phyloP scores from a whole-genome alignment of 2,329 filamentous ascomycete species.

The Dichotomopilus funicola region DNA sequence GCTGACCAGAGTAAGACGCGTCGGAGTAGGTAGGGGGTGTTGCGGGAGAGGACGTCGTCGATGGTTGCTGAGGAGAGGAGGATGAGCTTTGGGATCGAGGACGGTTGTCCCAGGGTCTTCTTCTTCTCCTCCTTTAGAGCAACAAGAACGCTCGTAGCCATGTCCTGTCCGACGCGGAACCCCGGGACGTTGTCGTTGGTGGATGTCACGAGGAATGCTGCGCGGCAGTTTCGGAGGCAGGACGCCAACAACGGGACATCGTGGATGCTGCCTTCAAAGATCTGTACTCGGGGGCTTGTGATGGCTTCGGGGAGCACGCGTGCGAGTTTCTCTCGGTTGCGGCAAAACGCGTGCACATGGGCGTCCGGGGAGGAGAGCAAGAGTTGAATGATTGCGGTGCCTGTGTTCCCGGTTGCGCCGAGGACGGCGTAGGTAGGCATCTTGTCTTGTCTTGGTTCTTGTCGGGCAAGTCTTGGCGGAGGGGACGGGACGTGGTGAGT shows the following conservation, averaged over 20 bases:
- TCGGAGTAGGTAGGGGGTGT: slow-evolving; percentile 26
- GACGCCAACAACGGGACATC: slow-evolving; percentile 33
- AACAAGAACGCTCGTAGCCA: slow-evolving; percentile 29
- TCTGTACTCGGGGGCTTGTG: slow-evolving; percentile 21
- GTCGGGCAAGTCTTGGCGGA: too few relatives aligned
- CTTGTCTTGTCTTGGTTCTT: too few relatives aligned
- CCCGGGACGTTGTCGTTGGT: slow-evolving; percentile 40
- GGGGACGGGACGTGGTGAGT: too few relatives aligned
- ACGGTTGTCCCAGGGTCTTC: not conserved
- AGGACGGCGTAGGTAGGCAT: slow-evolving; percentile 32
- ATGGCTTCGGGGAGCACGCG: slow-evolving; percentile 7
- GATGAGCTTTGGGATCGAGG: slow-evolving; percentile 33
- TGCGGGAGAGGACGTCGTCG: slow-evolving; percentile 31
- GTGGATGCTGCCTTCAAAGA: slow-evolving; percentile 10
- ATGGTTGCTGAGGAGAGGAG: slow-evolving; percentile 38
- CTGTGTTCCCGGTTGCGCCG: slow-evolving; percentile 39
- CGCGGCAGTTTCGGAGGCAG: slow-evolving; percentile 31
- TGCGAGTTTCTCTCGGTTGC: slow-evolving; percentile 35
- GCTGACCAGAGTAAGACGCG: slow-evolving; percentile 27
- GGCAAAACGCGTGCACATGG: slow-evolving; percentile 39
- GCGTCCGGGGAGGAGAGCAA: slow-evolving; percentile 30
- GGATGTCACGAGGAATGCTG: slow-evolving; percentile 36
- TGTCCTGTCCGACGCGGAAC: slow-evolving; percentile 33
- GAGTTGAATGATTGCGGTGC: slow-evolving; percentile 34
- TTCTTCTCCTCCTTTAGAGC: slow-evolving; percentile 29